These are phyloP conservation scores for Aspergillus flavus DNA, from an alignment of 2,329 filamentous ascomycete genomes.

Conservation along the genomic window DNA sequence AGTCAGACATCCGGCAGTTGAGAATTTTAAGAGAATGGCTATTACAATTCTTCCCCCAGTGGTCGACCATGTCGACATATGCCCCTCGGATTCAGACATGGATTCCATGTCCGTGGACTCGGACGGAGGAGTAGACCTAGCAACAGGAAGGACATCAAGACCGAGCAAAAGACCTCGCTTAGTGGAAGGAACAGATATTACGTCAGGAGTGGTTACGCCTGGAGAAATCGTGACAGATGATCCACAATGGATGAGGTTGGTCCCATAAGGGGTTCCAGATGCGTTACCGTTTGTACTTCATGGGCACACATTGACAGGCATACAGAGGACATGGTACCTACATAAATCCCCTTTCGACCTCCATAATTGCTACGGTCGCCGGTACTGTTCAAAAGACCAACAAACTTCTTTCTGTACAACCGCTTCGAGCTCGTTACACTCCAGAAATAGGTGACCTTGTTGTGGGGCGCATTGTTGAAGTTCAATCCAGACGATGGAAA, in stretches of 20 bases:
- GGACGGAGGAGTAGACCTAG: constrained; percentile 43
- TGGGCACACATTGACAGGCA: constrained; percentile 7
- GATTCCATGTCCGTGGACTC: constrained; percentile 54
- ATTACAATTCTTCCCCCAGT: constrained; percentile 62
- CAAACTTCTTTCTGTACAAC: constrained; percentile 89
- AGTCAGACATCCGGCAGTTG: neutral
- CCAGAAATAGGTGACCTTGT: constrained; percentile 97
- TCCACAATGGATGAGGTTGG: constrained; percentile 85
- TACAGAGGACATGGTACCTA: constrained; percentile 89
- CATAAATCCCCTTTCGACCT: constrained; percentile 59
- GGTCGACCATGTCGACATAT: constrained; percentile 34
- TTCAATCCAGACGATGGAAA: constrained; percentile 91
- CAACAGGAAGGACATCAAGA: constrained; percentile 31
- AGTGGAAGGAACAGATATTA: constrained; percentile 26
- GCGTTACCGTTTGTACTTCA: neutral
- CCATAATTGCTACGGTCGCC: constrained; percentile 86
- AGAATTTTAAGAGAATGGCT: constrained; percentile 48
- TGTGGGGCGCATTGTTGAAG: constrained; percentile 88
- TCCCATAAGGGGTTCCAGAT: constrained; percentile 33
- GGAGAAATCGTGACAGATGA: constrained; percentile 87
- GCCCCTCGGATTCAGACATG: constrained; percentile 45
- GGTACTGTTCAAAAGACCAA: constrained; percentile 92
- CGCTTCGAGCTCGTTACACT: constrained; percentile 87
- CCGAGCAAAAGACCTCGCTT: constrained; percentile 43
- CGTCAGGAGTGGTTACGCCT: constrained; percentile 73